A percentile compares a stretch with the other conserved stretches of the same genome.
phyloP scores from a whole-genome alignment of 176 grass and related monocot species.

The Aegilops umbellulata region DNA sequence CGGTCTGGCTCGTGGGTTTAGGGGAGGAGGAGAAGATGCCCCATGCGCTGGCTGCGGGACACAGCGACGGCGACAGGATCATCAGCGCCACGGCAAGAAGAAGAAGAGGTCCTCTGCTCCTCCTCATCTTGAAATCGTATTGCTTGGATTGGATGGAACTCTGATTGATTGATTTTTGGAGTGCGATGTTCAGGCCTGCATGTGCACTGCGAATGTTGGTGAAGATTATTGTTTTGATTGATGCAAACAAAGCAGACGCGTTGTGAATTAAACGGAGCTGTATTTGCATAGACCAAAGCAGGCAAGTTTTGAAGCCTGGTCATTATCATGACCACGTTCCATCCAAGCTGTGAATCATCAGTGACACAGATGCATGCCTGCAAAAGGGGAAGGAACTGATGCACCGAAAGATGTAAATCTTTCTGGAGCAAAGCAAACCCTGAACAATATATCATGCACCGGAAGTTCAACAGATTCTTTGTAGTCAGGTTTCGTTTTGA shows the following conservation, averaged over 20 bases:
- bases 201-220: not conserved
- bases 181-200: not conserved
- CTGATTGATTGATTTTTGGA: not conserved
- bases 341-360: not conserved
- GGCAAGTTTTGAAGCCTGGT: not conserved
- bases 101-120: not conserved
- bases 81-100: not conserved
- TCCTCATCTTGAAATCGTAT: not conserved
- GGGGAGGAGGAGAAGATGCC: conserved; percentile 11
- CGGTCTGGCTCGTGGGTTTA: not conserved
- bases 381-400: not conserved
- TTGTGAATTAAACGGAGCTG: not conserved
- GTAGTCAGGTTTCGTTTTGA: too few relatives aligned
- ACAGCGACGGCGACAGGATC: not conserved
- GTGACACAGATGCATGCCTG: not conserved
- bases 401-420: not conserved
- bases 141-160: not conserved
- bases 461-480: not conserved
- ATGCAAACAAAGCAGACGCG: not conserved
- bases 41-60: conserved; percentile 8
- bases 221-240: not conserved
- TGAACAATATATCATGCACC: too few relatives aligned
- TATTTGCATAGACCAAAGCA: not conserved
- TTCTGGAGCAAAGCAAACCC: not conserved
- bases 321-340: not conserved